Evolutionary conservation across 305 asterid genomes (phyloP).

Genomic region (Salvia sclarea): DNA sequence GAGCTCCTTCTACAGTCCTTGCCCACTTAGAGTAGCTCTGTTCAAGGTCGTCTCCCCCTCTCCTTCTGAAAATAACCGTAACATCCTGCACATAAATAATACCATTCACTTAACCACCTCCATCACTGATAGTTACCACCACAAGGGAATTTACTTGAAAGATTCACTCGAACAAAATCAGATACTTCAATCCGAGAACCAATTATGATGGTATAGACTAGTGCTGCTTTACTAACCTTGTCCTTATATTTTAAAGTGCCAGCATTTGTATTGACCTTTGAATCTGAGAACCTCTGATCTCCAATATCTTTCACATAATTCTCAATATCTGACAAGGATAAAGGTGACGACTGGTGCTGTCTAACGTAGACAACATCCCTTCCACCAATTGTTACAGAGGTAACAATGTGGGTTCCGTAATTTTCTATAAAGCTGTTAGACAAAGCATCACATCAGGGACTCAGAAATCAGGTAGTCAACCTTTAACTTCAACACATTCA

Average conservation of each 20-base stretch:
- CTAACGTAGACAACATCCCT: constrained; percentile 82
- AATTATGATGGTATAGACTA: neutral
- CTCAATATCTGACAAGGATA: constrained; percentile 68
- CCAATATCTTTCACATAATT: constrained; percentile 82
- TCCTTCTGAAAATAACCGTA: constrained; percentile 94
- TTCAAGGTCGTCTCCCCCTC: constrained; percentile 99
- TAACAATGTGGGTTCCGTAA: constrained; percentile 94
- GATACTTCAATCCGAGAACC: neutral
- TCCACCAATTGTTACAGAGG: constrained; percentile 96
- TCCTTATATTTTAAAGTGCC: constrained; percentile 91
- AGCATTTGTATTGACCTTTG: constrained; percentile 62
- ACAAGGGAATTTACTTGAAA: neutral
- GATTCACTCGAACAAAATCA: neutral
- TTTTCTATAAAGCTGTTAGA: constrained; percentile 90
- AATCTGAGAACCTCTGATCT: constrained; percentile 87
- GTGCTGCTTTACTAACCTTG: constrained; percentile 65
- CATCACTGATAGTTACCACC: neutral
- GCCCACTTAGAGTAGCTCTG: constrained; percentile 97
- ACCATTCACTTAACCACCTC: constrained; percentile 11
- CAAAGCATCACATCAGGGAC: constrained; percentile 35
- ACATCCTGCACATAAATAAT: constrained; percentile 71
- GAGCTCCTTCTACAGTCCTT: constrained; percentile 74
- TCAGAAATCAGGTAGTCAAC: constrained; percentile 1
- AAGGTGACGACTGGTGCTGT: constrained; percentile 93
- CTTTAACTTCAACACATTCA: constrained; percentile 12